Percentiles rank a stretch among this genome's conserved stretches.
Conservation (phyloP, 2,329 filamentous ascomycete species). For the Cytospora paraplurivora region DNA sequence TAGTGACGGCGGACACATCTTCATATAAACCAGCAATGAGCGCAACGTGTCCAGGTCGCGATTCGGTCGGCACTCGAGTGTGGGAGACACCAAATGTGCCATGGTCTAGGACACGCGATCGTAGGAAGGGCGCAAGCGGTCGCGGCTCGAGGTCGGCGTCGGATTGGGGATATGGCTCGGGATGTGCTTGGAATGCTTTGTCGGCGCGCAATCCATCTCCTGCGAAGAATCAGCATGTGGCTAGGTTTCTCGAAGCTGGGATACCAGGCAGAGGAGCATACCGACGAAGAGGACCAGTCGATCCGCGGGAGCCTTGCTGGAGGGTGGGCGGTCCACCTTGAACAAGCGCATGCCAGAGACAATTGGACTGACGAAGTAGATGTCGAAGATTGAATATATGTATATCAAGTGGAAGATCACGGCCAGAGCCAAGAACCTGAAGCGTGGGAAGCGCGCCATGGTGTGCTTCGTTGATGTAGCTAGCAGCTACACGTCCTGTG, state of each 20-base stretch:
- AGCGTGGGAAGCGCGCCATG: conserved; percentile 64
- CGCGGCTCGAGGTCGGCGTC: conserved; percentile 70
- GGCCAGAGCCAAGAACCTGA: conserved; percentile 84
- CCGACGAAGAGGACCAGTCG: conserved; percentile 92
- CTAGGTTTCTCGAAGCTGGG: not conserved
- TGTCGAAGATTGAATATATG: conserved; percentile 94
- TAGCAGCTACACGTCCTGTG: conserved; percentile 14
- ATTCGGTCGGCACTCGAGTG: conserved; percentile 95
- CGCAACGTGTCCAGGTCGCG: conserved; percentile 92
- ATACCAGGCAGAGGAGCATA: conserved; percentile 41
- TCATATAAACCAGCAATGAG: conserved; percentile 96
- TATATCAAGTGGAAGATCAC: conserved; percentile 93
- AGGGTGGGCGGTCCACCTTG: conserved; percentile 62
- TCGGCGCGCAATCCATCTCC: conserved; percentile 94
- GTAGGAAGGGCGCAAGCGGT: conserved; percentile 86
- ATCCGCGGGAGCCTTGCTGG: conserved; percentile 75
- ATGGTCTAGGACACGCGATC: conserved; percentile 82
- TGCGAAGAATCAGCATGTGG: conserved; percentile 35
- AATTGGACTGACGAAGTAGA: conserved; percentile 97
- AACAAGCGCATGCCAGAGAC: conserved; percentile 93
- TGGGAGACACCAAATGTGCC: conserved; percentile 98
- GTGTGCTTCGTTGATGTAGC: conserved; percentile 20
- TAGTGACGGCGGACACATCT: conserved; percentile 95
- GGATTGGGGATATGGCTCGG: conserved; percentile 75
- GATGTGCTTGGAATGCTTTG: conserved; percentile 94